Evolutionary conservation across 305 asterid species (phyloP).

Genomic region (Petunia hybrid): DNA sequence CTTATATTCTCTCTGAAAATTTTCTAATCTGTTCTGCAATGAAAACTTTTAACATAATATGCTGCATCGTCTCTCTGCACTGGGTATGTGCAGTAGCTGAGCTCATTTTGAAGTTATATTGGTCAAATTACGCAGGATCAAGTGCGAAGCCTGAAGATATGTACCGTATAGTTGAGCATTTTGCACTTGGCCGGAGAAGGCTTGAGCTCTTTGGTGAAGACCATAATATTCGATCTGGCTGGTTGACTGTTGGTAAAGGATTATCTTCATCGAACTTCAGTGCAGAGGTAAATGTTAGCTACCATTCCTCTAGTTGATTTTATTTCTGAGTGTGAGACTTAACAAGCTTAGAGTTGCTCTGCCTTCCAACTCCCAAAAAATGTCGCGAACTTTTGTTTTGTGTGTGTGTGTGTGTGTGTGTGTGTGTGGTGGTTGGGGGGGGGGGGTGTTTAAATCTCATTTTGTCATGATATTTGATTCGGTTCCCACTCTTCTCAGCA

Average conservation of each 20-base stretch:
- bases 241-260: constrained; percentile 96
- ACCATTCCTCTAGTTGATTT: background rate
- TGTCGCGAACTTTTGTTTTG: too few species aligned
- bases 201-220: constrained; percentile 99
- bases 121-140: constrained; percentile 66
- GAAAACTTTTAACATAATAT: background rate
- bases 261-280: constrained; percentile 90
- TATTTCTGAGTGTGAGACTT: constrained; percentile 20
- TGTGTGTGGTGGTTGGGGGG: background rate
- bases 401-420: background rate
- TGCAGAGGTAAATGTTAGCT: constrained; percentile 66
- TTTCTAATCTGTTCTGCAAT: background rate
- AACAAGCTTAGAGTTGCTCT: background rate
- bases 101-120: constrained; percentile 31
- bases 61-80: constrained; percentile 34
- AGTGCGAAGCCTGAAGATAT: constrained; percentile 99
- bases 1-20: background rate
- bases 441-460: background rate
- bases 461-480: background rate
- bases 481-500: constrained; percentile 20
- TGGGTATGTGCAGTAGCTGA: constrained; percentile 13
- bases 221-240: constrained; percentile 97
- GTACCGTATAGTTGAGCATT: constrained; percentile 96
- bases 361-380: background rate
- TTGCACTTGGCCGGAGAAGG: constrained; percentile 98